Percentiles rank a stretch among this genome's conserved stretches.
These are phyloP conservation scores for Exophiala spinifera DNA, from an alignment of 2,329 filamentous ascomycete species.

Conservation along the genomic window DNA sequence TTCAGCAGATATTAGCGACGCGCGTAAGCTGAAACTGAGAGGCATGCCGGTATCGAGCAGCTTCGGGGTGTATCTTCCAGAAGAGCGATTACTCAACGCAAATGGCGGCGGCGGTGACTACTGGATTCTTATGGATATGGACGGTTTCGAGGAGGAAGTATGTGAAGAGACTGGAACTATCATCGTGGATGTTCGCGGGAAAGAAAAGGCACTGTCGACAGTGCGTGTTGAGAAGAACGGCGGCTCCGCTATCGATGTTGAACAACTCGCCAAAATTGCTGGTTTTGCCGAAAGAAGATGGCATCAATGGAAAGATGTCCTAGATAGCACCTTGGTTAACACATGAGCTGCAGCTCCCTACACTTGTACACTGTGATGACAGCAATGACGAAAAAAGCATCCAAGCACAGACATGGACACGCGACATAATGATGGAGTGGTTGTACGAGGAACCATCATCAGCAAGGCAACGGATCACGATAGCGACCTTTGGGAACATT, in stretches of 20 bases:
- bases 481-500: too few relatives aligned
- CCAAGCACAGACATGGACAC: too few relatives aligned
- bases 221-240: slow-evolving; percentile 79
- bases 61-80: slow-evolving; percentile 72
- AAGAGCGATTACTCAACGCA: slow-evolving; percentile 46
- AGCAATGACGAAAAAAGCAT: too few relatives aligned
- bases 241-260: slow-evolving; percentile 62
- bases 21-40: slow-evolving; percentile 59
- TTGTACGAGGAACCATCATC: too few relatives aligned
- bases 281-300: slow-evolving; percentile 62
- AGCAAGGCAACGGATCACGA: too few relatives aligned
- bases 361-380: too few relatives aligned
- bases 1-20: slow-evolving; percentile 56
- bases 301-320: slow-evolving; percentile 31
- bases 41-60: slow-evolving; percentile 71
- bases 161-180: slow-evolving; percentile 81
- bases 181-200: slow-evolving; percentile 64
- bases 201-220: slow-evolving; percentile 52
- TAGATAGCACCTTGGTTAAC: slow-evolving; percentile 13
- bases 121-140: slow-evolving; percentile 85
- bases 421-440: too few relatives aligned
- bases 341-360: neutral
- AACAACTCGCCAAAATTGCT: slow-evolving; percentile 60
- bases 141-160: slow-evolving; percentile 81
- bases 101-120: slow-evolving; percentile 45